A percentile compares a stretch with the other conserved stretches of the same genome.
These are phyloP conservation scores for Hamigera avellanea DNA, from an alignment of 495 filamentous ascomycete genomes.

Conservation along the genomic window DNA sequence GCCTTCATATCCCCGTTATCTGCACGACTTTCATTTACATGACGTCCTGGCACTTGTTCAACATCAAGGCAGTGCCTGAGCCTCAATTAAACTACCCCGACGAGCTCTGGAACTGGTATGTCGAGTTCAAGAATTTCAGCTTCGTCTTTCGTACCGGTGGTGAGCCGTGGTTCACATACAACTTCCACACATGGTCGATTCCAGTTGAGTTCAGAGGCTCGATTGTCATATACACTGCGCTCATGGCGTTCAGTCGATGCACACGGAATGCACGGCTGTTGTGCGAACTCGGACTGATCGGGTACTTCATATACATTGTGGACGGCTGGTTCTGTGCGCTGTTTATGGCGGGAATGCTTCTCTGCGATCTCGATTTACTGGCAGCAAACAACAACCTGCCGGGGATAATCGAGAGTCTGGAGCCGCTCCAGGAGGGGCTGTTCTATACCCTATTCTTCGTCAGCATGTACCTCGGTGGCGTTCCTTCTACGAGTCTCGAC, in stretches of 20 bases:
- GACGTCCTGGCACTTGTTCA: slow-evolving; percentile 38
- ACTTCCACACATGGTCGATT: slow-evolving; percentile 41
- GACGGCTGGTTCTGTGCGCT: slow-evolving; percentile 32
- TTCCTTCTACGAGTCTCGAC: slow-evolving; percentile 9
- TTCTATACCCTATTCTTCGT: slow-evolving; percentile 32
- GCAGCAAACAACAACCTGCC: slow-evolving; percentile 11
- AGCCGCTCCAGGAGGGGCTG: slow-evolving; percentile 29
- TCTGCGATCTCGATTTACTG: slow-evolving; percentile 32
- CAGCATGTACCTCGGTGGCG: slow-evolving; percentile 18
- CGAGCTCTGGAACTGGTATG: slow-evolving; percentile 44
- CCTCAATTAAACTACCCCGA: slow-evolving; percentile 23
- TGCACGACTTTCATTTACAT: slow-evolving; percentile 37
- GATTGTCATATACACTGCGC: slow-evolving; percentile 30
- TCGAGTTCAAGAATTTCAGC: slow-evolving; percentile 47
- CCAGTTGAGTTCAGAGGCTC: slow-evolving; percentile 37
- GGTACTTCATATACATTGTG: slow-evolving; percentile 22
- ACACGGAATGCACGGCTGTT: slow-evolving; percentile 25
- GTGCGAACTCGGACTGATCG: slow-evolving; percentile 20
- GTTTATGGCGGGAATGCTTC: slow-evolving; percentile 33
- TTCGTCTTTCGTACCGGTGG: slow-evolving; percentile 39
- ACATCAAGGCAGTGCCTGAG: slow-evolving; percentile 24
- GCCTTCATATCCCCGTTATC: slow-evolving; percentile 33
- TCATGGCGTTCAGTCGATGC: slow-evolving; percentile 26
- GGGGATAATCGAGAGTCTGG: slow-evolving; percentile 17
- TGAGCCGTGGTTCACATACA: slow-evolving; percentile 36